These are phyloP conservation scores for Aquilaria agallochum DNA, from an alignment of 441 rosid genomes.

Conservation along the genomic window DNA sequence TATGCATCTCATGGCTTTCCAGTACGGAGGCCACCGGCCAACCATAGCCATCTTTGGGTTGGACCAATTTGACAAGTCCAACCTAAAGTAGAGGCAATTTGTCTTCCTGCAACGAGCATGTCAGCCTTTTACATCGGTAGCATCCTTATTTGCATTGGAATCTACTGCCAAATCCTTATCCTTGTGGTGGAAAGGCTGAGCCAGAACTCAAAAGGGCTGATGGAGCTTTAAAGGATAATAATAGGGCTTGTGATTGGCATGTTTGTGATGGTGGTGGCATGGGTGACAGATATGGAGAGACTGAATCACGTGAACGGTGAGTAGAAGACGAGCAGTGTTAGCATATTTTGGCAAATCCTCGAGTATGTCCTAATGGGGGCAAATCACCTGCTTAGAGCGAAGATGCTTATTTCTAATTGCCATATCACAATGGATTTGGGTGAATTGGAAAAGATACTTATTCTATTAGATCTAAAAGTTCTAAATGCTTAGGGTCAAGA, in stretches of 20 bases:
- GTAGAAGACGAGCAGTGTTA: slow-evolving; percentile 46
- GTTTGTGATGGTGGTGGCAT: slow-evolving; percentile 81
- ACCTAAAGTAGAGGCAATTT: slow-evolving; percentile 33
- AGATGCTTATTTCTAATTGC: no score
- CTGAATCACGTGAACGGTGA: slow-evolving; percentile 41
- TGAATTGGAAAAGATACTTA: no score
- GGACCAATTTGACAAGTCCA: slow-evolving; percentile 64
- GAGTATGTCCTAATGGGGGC: slow-evolving; percentile 89
- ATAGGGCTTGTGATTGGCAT: slow-evolving; percentile 73
- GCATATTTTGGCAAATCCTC: slow-evolving; percentile 89
- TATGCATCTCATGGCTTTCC: slow-evolving; percentile 58
- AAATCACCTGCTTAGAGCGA: no score
- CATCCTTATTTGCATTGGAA: slow-evolving; percentile 67
- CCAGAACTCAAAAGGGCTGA: slow-evolving; percentile 50
- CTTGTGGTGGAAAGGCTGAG: slow-evolving; percentile 45
- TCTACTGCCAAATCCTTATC: slow-evolving; percentile 58
- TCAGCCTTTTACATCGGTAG: slow-evolving; percentile 78
- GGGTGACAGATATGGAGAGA: slow-evolving; percentile 63
- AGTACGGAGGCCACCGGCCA: slow-evolving; percentile 89
- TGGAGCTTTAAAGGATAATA: slow-evolving; percentile 88
- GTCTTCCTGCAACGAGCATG: slow-evolving; percentile 93
- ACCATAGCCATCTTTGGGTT: slow-evolving; percentile 87
- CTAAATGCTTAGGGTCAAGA: no score
- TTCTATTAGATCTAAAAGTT: no score
- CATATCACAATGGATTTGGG: no score